Evolutionary conservation across 768 basidiomycete genomes (phyloP).

Genomic region (Tylopilus cervinicoccineus): DNA sequence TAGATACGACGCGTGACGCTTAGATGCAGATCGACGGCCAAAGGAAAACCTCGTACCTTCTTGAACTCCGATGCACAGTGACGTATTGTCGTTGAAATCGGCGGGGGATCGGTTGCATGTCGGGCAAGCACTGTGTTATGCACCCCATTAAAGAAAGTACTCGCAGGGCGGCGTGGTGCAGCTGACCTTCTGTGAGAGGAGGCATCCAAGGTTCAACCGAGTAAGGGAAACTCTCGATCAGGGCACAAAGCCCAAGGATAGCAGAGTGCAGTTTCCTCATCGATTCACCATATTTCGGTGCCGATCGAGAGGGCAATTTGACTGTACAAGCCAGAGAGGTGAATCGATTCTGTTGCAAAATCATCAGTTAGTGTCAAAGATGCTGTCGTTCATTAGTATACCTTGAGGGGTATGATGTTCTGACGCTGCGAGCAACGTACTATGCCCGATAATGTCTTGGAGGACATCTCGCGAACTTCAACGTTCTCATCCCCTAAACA

Average conservation of each 20-base stretch:
- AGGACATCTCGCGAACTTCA: constrained; percentile 90
- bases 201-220: constrained; percentile 95
- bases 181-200: constrained; percentile 67
- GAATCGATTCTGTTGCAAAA: constrained; percentile 67
- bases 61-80: constrained; percentile 84
- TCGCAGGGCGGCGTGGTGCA: neutral
- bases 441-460: constrained; percentile 80
- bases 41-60: constrained; percentile 49
- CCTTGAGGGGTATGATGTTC: constrained; percentile 81
- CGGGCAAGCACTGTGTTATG: constrained; percentile 57
- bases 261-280: constrained; percentile 80
- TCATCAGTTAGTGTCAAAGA: constrained; percentile 1
- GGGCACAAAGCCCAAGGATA: constrained; percentile 88
- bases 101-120: constrained; percentile 82
- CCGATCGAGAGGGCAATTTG: constrained; percentile 63
- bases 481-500: constrained; percentile 89
- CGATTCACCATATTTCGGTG: constrained; percentile 68
- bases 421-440: constrained; percentile 88
- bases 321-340: constrained; percentile 55
- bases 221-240: constrained; percentile 94
- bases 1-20: constrained; percentile 20
- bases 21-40: constrained; percentile 1
- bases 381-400: constrained; percentile 28
- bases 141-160: neutral
- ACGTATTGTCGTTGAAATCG: constrained; percentile 86